These are phyloP conservation scores for Camellia oleifera DNA, from an alignment of 179 eudicot genomes.

Conservation along the genomic window DNA sequence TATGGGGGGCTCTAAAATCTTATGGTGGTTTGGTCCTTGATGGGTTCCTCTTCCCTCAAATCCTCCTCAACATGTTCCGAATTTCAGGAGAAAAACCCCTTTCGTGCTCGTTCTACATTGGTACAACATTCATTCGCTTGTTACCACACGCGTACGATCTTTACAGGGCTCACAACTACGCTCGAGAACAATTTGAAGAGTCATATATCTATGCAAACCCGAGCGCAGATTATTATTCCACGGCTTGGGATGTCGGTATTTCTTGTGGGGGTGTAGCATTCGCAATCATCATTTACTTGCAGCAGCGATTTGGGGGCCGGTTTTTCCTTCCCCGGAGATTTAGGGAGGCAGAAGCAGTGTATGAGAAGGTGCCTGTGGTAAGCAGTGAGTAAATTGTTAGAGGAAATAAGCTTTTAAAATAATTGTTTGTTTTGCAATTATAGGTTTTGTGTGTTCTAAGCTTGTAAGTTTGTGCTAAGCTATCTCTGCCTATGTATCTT, in stretches of 20 bases:
- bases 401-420: not conserved
- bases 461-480: not conserved
- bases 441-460: no score
- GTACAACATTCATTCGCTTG: constrained; percentile 55
- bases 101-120: constrained; percentile 48
- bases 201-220: constrained; percentile 65
- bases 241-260: constrained; percentile 62
- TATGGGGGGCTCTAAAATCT: constrained; percentile 52
- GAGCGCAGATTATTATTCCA: constrained; percentile 52
- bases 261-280: constrained; percentile 44
- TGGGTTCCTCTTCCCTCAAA: constrained; percentile 39
- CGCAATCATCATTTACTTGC: constrained; percentile 43
- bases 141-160: constrained; percentile 69
- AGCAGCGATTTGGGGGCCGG: constrained; percentile 64
- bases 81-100: constrained; percentile 44
- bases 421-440: not conserved
- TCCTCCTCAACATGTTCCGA: constrained; percentile 52
- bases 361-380: constrained; percentile 51
- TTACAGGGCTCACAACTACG: constrained; percentile 41
- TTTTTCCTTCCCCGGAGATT: constrained; percentile 48
- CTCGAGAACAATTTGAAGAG: constrained; percentile 14
- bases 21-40: constrained; percentile 61
- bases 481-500: no score
- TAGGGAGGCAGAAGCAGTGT: constrained; percentile 27
- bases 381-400: not conserved